Evolutionary conservation across 306 rosid genomes (phyloP).

Genomic region (Vachellia pachyceras): DNA sequence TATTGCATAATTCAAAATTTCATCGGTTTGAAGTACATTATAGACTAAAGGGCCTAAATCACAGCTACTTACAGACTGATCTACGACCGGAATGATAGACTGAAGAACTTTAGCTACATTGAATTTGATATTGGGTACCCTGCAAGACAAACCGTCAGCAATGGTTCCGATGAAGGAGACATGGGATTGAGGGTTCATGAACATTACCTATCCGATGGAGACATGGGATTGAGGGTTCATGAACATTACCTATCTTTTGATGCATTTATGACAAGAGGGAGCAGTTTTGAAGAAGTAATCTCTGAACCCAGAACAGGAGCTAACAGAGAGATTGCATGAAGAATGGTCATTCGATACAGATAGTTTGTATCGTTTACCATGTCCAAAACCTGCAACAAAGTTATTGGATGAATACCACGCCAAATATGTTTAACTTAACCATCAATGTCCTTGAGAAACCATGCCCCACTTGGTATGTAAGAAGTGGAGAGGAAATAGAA

Average conservation of each 20-base stretch:
- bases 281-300: constrained; percentile 81
- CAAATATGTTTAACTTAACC: constrained; percentile 7
- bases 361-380: constrained; percentile 89
- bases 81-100: constrained; percentile 87
- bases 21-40: neutral
- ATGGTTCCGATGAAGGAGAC: constrained; percentile 34
- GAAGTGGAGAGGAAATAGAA: too few relatives aligned
- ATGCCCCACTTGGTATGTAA: neutral
- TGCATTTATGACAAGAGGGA: constrained; percentile 78
- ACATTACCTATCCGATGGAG: too few relatives aligned
- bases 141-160: constrained; percentile 50
- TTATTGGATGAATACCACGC: constrained; percentile 3
- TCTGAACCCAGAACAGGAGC: constrained; percentile 91
- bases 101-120: constrained; percentile 97
- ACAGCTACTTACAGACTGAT: constrained; percentile 73
- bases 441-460: constrained; percentile 13
- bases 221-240: constrained; percentile 6
- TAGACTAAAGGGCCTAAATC: constrained; percentile 36
- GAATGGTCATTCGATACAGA: constrained; percentile 93
- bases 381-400: constrained; percentile 73
- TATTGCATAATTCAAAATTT: constrained; percentile 10
- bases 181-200: too few relatives aligned
- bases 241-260: constrained; percentile 82
- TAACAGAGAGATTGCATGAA: constrained; percentile 84
- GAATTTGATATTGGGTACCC: constrained; percentile 98